Conservation (phyloP, 768 basidiomycete genomes). For the Kwoniella sp. region DNA sequence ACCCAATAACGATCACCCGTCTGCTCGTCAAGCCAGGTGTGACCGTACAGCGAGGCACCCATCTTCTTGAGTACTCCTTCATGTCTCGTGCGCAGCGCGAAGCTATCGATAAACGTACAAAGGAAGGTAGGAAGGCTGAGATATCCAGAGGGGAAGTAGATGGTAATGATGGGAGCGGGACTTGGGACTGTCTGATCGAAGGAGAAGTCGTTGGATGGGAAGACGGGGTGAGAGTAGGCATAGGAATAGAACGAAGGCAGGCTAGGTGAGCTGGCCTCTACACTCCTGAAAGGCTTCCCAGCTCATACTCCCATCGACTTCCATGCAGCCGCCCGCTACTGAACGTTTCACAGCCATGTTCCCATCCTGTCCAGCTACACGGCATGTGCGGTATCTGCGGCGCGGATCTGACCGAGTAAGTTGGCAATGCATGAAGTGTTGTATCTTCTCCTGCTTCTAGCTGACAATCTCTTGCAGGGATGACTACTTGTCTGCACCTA, state of each 20-base stretch:
- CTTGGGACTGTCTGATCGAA: constrained; percentile 86
- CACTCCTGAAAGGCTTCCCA: no score
- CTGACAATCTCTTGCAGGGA: constrained; percentile 31
- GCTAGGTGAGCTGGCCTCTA: constrained; percentile 27
- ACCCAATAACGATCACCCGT: constrained; percentile 78
- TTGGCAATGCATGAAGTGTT: neutral
- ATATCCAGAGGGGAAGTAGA: constrained; percentile 60
- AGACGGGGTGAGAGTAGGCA: constrained; percentile 31
- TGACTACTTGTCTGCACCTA: constrained; percentile 46
- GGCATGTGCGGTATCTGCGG: constrained; percentile 94
- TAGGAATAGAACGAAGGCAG: constrained; percentile 31
- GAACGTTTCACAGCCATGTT: constrained; percentile 84
- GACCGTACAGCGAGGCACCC: constrained; percentile 69
- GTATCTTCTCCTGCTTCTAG: neutral
- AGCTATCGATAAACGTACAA: constrained; percentile 39
- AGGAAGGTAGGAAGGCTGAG: constrained; percentile 27
- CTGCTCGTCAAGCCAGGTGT: constrained; percentile 62
- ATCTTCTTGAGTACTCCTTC: constrained; percentile 76
- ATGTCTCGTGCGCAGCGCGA: constrained; percentile 61
- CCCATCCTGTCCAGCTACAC: constrained; percentile 87
- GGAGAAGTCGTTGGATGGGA: constrained; percentile 74
- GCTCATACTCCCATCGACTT: neutral
- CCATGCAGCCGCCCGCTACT: constrained; percentile 55
- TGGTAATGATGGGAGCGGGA: constrained; percentile 82
- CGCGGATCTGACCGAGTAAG: constrained; percentile 74